Percentiles rank a stretch among this genome's conserved stretches.
These are phyloP conservation scores for Aspergillus phoenicis DNA, from an alignment of 2,329 filamentous ascomycete genomes.

Conservation along the genomic window DNA sequence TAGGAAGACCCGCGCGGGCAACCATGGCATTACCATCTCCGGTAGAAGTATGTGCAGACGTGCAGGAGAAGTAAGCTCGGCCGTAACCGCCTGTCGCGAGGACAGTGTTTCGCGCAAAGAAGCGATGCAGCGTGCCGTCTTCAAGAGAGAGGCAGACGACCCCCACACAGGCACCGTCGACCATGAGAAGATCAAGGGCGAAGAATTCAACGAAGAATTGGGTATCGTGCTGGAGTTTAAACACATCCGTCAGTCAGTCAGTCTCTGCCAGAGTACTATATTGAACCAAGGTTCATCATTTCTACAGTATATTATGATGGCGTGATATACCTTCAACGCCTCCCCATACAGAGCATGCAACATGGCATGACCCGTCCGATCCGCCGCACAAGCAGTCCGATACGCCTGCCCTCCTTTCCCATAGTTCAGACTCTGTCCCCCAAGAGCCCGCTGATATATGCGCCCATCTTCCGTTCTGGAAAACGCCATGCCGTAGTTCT, in stretches of 20 bases:
- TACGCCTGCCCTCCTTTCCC: slow-evolving; percentile 98
- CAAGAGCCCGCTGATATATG: slow-evolving; percentile 98
- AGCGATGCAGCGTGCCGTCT: slow-evolving; percentile 95
- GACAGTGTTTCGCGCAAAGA: slow-evolving; percentile 95
- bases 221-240: slow-evolving; percentile 81
- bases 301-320: too few species aligned
- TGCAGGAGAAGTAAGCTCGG: slow-evolving; percentile 97
- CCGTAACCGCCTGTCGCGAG: slow-evolving; percentile 96
- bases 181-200: slow-evolving; percentile 94
- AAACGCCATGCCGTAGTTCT: slow-evolving; percentile 97
- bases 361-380: slow-evolving; percentile 95
- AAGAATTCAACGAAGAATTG: slow-evolving; percentile 99
- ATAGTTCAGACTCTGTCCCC: slow-evolving; percentile 91
- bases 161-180: slow-evolving; percentile 94
- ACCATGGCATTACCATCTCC: slow-evolving; percentile 99
- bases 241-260: too few species aligned
- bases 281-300: too few species aligned
- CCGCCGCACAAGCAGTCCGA: slow-evolving; percentile 91
- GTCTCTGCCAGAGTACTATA: too few species aligned
- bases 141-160: slow-evolving; percentile 98
- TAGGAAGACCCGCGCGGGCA: slow-evolving; percentile 91
- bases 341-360: slow-evolving; percentile 98
- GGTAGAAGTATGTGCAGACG: slow-evolving; percentile 96
- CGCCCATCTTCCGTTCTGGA: slow-evolving; percentile 91
- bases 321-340: slow-evolving; percentile 50